A percentile compares a stretch with the other conserved stretches of the same genome.
These are phyloP conservation scores for Aspergillus ellipticus DNA, from an alignment of 495 filamentous ascomycete species.

Conservation along the genomic window DNA sequence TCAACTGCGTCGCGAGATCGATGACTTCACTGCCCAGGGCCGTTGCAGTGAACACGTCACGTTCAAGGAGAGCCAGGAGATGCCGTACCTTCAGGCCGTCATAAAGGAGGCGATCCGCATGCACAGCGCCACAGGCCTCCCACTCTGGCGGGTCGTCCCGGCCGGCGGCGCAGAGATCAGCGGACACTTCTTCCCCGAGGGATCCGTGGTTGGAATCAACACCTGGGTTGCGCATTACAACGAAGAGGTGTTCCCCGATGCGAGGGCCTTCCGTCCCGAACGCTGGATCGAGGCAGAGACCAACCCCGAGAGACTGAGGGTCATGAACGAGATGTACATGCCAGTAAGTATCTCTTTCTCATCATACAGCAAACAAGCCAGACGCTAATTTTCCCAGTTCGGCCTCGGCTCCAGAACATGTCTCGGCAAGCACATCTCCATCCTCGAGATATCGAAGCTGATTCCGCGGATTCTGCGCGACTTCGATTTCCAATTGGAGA, in stretches of 20 bases:
- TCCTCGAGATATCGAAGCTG: constrained; percentile 46
- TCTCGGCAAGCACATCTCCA: constrained; percentile 46
- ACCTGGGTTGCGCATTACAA: constrained; percentile 52
- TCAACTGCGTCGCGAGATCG: constrained; percentile 45
- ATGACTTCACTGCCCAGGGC: constrained; percentile 27
- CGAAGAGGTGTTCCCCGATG: constrained; percentile 40
- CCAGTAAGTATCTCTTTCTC: constrained; percentile 21
- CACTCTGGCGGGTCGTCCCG: constrained; percentile 39
- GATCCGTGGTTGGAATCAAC: constrained; percentile 51
- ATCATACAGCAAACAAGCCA: background rate
- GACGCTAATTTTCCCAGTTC: constrained; percentile 33
- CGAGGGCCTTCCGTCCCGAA: constrained; percentile 31
- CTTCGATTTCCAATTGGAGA: constrained; percentile 35
- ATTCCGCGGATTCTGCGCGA: constrained; percentile 42
- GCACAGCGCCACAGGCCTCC: constrained; percentile 37
- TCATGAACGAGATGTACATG: constrained; percentile 45
- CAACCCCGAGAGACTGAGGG: constrained; percentile 26
- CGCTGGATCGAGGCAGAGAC: constrained; percentile 35
- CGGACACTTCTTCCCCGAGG: constrained; percentile 35
- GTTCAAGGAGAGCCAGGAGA: constrained; percentile 49
- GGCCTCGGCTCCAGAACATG: constrained; percentile 44
- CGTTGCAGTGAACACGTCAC: constrained; percentile 27
- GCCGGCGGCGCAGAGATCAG: constrained; percentile 33
- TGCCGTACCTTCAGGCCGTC: constrained; percentile 47
- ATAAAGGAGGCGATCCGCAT: constrained; percentile 45